Evolutionary conservation across 805 yeast species (phyloP).

Genomic region (Kluyveromyces siamensis): DNA sequence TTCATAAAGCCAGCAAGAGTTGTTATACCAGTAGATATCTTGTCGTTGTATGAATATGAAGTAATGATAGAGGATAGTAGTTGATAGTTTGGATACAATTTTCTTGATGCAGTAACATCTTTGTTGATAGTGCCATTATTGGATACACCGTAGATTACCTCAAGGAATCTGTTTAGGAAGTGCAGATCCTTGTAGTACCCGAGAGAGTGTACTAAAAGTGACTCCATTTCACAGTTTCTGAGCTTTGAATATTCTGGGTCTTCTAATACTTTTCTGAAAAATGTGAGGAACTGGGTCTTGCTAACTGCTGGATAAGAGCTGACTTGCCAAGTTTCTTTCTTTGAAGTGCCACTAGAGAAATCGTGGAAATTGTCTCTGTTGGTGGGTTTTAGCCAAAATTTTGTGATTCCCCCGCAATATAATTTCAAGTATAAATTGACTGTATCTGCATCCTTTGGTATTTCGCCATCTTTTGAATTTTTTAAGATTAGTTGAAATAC

Average conservation of each 20-base stretch:
- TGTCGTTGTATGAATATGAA: conserved; percentile 12
- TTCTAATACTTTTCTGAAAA: conserved; percentile 10
- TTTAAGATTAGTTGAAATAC: conserved; percentile 12
- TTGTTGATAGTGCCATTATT: not conserved
- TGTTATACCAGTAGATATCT: conserved; percentile 9
- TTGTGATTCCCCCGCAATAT: conserved; percentile 21
- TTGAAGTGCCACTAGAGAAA: not conserved
- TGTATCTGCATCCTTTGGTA: conserved; percentile 11
- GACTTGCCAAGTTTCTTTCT: conserved; percentile 1
- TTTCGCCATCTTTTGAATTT: conserved; percentile 6
- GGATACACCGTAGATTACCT: conserved; percentile 13
- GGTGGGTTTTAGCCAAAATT: conserved; percentile 10
- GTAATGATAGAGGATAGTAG: conserved; percentile 16
- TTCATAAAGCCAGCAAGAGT: conserved; percentile 14
- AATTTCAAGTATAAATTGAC: conserved; percentile 15
- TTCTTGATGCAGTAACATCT: not conserved
- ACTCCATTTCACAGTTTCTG: conserved; percentile 10
- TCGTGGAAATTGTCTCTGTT: not conserved
- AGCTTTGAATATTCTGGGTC: conserved; percentile 5
- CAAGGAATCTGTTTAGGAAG: conserved; percentile 12
- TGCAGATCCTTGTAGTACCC: conserved; percentile 14
- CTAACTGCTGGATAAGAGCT: conserved; percentile 9
- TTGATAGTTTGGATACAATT: conserved; percentile 11
- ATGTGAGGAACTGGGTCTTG: conserved; percentile 1
- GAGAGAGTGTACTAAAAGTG: conserved; percentile 18